phyloP scores from a whole-genome alignment of 495 filamentous ascomycete genomes.

The Aspergillus heteromorphus region DNA sequence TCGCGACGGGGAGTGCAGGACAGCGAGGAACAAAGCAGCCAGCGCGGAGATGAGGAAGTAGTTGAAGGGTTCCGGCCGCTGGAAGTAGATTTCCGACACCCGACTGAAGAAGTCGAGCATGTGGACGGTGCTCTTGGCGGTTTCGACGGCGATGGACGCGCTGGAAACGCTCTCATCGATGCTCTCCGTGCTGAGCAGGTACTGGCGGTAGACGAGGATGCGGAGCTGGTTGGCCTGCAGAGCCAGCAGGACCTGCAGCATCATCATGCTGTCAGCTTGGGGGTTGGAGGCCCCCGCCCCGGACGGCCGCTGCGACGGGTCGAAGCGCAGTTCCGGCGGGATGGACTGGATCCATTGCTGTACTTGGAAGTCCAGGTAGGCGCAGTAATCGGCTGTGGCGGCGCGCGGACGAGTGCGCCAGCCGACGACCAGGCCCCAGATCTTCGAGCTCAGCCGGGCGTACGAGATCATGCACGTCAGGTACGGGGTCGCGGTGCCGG shows the following conservation, averaged over 20 bases:
- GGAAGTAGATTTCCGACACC: constrained; percentile 67
- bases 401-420: constrained; percentile 42
- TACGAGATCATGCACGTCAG: constrained; percentile 58
- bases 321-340: constrained; percentile 51
- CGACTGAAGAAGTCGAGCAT: constrained; percentile 67
- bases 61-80: constrained; percentile 74
- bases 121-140: constrained; percentile 72
- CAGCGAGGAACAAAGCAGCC: constrained; percentile 73
- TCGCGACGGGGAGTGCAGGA: constrained; percentile 66
- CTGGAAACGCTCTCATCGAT: constrained; percentile 61
- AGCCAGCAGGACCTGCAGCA: constrained; percentile 49
- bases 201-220: constrained; percentile 72
- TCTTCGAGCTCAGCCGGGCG: constrained; percentile 64
- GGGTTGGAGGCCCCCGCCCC: constrained; percentile 23
- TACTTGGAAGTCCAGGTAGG: constrained; percentile 67
- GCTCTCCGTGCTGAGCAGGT: constrained; percentile 63
- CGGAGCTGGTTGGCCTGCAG: constrained; percentile 75
- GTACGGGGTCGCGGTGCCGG: constrained; percentile 38
- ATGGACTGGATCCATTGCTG: constrained; percentile 67
- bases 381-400: constrained; percentile 56
- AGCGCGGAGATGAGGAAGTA: constrained; percentile 77
- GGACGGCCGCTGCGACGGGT: constrained; percentile 30
- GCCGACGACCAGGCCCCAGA: constrained; percentile 58
- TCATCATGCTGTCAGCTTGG: constrained; percentile 27
- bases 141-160: constrained; percentile 60